Conservation (phyloP, 768 basidiomycete genomes). For the Pulveroboletus frians region DNA sequence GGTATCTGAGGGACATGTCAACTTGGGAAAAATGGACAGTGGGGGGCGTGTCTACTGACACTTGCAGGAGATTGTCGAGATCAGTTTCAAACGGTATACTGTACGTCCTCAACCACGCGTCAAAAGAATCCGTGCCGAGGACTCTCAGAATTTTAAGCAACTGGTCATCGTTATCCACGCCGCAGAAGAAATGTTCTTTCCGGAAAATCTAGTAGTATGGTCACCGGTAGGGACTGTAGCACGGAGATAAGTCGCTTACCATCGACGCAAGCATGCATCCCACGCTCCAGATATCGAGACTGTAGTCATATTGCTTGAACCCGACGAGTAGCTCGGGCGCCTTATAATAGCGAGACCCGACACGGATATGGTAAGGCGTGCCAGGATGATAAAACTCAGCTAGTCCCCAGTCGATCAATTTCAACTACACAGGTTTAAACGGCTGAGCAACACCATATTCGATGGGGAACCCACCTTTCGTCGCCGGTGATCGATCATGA, state of each 20-base stretch:
- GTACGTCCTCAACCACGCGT: conserved; percentile 54
- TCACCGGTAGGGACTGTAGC: not conserved
- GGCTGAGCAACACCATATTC: not conserved
- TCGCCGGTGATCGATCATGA: conserved; percentile 67
- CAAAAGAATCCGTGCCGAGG: conserved; percentile 63
- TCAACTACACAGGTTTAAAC: conserved; percentile 31
- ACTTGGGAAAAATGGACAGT: not conserved
- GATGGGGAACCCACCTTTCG: conserved; percentile 41
- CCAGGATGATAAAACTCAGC: conserved; percentile 73
- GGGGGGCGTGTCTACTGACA: conserved; percentile 29
- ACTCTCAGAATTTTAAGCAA: conserved; percentile 64
- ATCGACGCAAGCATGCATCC: conserved; percentile 74
- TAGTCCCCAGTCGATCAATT: conserved; percentile 71
- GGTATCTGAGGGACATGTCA: conserved; percentile 37
- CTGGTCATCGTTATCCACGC: conserved; percentile 70
- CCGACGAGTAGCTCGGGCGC: conserved; percentile 68
- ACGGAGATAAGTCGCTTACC: conserved; percentile 36
- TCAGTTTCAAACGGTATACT: conserved; percentile 64
- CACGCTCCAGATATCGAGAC: conserved; percentile 67
- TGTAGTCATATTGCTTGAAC: conserved; percentile 69
- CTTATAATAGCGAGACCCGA: conserved; percentile 69
- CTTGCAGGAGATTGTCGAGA: conserved; percentile 49
- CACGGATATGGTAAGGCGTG: conserved; percentile 67
- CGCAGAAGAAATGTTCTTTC: conserved; percentile 72
- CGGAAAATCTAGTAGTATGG: conserved; percentile 51